Percentiles rank a stretch among this genome's conserved stretches.
Conservation (phyloP, 345 rosid species). For the Murraya koenigii region DNA sequence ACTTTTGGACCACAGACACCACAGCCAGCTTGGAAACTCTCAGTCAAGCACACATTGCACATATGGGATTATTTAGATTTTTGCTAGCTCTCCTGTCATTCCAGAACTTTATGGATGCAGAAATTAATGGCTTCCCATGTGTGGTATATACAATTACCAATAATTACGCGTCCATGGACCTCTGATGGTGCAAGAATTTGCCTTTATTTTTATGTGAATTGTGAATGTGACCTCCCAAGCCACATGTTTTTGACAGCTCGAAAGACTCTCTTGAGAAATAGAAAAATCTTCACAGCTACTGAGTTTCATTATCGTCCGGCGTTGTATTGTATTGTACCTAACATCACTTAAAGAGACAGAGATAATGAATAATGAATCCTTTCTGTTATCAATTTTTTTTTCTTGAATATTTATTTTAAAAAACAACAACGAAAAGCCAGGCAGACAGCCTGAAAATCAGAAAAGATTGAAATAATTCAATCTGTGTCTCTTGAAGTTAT, state of each 20-base stretch:
- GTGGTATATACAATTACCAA: too few species aligned
- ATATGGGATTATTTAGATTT: neutral
- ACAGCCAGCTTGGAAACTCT: neutral
- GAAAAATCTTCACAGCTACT: neutral
- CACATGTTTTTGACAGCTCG: neutral
- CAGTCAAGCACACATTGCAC: neutral
- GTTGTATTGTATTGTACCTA: neutral
- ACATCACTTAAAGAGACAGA: neutral
- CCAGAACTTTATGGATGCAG: neutral
- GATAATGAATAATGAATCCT: neutral
- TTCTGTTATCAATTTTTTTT: neutral
- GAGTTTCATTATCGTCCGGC: neutral
- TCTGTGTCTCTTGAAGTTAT: too few species aligned
- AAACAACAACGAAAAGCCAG: too few species aligned
- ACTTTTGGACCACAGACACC: constrained; percentile 11
- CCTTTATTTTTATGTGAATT: neutral
- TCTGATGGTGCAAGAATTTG: neutral
- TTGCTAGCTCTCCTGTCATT: neutral
- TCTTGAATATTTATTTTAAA: neutral
- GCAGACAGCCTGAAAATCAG: too few species aligned
- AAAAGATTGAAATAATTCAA: too few species aligned
- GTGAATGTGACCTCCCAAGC: neutral
- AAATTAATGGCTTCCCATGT: neutral
- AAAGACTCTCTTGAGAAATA: neutral
- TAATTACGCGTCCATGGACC: neutral